Evolutionary conservation across 805 yeast species (phyloP).

Genomic region (Candida arabinofermentans): DNA sequence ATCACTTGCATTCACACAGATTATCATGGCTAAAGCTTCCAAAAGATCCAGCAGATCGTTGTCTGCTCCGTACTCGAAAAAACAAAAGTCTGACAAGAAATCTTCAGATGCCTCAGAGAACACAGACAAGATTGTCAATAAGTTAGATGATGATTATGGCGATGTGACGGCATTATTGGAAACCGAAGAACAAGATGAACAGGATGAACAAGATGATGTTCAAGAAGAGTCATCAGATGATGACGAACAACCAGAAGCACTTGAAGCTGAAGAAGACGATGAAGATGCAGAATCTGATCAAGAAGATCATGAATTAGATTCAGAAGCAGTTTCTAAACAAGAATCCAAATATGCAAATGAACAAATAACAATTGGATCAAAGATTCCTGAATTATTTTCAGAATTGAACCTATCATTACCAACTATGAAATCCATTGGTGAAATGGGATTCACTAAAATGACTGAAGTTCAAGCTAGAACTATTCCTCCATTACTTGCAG

Average conservation of each 20-base stretch:
- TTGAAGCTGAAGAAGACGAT: slow-evolving; percentile 36
- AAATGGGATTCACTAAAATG: slow-evolving; percentile 90
- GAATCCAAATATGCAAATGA: slow-evolving; percentile 22
- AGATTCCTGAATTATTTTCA: slow-evolving; percentile 32
- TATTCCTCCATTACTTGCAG: slow-evolving; percentile 94
- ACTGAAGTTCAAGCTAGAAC: slow-evolving; percentile 94
- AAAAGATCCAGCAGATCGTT: slow-evolving; percentile 1
- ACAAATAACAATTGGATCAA: slow-evolving; percentile 25
- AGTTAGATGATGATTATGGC: slow-evolving; percentile 52
- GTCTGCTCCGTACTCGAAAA: slow-evolving; percentile 8
- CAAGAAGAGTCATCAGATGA: slow-evolving; percentile 13
- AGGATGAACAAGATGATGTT: slow-evolving; percentile 22
- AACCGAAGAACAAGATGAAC: slow-evolving; percentile 25
- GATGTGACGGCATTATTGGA: slow-evolving; percentile 50
- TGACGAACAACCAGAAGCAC: slow-evolving; percentile 26
- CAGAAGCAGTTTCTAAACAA: slow-evolving; percentile 21
- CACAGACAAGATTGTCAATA: slow-evolving; percentile 46
- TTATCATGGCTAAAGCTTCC: neutral
- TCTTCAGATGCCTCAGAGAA: slow-evolving; percentile 22
- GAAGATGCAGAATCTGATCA: slow-evolving; percentile 9
- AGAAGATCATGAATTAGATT: slow-evolving; percentile 12
- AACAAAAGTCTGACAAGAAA: slow-evolving; percentile 8
- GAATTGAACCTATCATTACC: slow-evolving; percentile 73
- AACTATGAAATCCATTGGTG: slow-evolving; percentile 73
- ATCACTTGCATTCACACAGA: no score